These are phyloP conservation scores for Euphorbia pulcherrima DNA, from an alignment of 345 rosid species.

Conservation along the genomic window DNA sequence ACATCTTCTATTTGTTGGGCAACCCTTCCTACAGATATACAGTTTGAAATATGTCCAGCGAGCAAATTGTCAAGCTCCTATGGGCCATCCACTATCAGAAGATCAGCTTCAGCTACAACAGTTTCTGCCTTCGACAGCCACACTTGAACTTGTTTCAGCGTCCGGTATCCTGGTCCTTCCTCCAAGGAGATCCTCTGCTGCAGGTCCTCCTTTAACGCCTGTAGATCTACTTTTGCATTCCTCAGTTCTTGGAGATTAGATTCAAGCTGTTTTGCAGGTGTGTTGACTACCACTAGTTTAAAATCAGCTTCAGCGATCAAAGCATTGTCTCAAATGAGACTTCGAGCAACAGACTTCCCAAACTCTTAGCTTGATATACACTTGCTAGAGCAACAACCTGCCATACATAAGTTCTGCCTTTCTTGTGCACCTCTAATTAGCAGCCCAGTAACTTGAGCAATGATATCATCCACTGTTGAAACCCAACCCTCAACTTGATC, in stretches of 20 bases:
- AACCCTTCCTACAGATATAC: not conserved
- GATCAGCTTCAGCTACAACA: not conserved
- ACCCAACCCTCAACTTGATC: not conserved
- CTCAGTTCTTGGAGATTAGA: not conserved
- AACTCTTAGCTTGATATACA: not conserved
- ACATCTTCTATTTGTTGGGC: not conserved
- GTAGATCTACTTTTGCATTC: not conserved
- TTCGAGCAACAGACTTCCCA: not conserved
- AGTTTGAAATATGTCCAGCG: not conserved
- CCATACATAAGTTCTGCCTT: not conserved
- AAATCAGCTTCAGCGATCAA: not conserved
- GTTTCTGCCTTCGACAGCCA: not conserved
- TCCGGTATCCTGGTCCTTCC: not conserved
- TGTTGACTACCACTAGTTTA: not conserved
- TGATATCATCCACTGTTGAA: not conserved
- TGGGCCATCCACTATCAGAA: not conserved
- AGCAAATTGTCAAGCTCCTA: not conserved
- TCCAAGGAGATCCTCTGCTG: not conserved
- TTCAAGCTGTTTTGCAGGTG: not conserved
- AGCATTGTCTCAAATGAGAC: not conserved
- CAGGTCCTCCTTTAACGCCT: slow-evolving; percentile 1
- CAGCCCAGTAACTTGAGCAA: not conserved
- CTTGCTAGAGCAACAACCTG: not conserved
- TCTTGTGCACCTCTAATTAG: not conserved
- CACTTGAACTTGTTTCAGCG: not conserved